phyloP scores from a whole-genome alignment of 2,329 filamentous ascomycete genomes.

The Nakataea oryzae region DNA sequence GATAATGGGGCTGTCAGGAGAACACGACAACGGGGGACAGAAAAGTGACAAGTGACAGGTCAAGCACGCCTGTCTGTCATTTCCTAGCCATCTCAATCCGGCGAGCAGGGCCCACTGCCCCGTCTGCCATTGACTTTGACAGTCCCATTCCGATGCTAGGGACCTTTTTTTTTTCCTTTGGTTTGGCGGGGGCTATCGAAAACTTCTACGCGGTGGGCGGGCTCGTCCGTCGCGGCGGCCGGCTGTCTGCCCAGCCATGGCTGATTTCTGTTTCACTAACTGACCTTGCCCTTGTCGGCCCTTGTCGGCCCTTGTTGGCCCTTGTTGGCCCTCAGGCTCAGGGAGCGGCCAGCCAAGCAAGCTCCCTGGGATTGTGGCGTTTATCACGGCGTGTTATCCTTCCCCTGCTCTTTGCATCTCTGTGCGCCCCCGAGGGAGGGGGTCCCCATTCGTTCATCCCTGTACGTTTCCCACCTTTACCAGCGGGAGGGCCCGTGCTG shows the following conservation, averaged over 20 bases:
- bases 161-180: too few relatives aligned
- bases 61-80: not conserved
- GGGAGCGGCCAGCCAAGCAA: not conserved
- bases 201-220: not conserved
- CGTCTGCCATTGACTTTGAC: not conserved
- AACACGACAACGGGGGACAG: not conserved
- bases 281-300: too few relatives aligned
- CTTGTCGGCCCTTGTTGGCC: too few relatives aligned
- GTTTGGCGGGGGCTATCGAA: not conserved
- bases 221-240: too few relatives aligned
- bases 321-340: too few relatives aligned
- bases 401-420: not conserved
- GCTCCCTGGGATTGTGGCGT: not conserved
- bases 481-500: not conserved
- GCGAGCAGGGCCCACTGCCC: not conserved
- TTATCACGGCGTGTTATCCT: not conserved
- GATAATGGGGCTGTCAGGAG: not conserved
- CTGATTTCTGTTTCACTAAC: not conserved
- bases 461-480: not conserved
- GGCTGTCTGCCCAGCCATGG: not conserved
- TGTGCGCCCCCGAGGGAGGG: not conserved
- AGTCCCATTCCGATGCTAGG: not conserved
- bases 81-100: not conserved
- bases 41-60: not conserved
- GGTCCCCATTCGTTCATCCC: not conserved